Evolutionary conservation across 2,329 filamentous ascomycete genomes (phyloP).

Genomic region (Hymenoscyphus occultus): DNA sequence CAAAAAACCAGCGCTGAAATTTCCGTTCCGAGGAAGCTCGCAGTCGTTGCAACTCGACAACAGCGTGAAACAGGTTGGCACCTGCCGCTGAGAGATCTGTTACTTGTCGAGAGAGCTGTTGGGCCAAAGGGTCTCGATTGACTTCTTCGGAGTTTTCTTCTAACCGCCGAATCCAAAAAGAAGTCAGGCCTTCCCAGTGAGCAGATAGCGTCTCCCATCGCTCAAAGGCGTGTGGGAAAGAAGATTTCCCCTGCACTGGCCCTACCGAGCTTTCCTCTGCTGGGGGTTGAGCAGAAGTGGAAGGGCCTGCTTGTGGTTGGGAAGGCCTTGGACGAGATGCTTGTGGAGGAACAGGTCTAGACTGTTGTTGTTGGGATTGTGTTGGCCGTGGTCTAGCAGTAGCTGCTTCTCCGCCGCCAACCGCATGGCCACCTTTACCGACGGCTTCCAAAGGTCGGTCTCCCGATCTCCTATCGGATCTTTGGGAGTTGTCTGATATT

Average conservation of each 20-base stretch:
- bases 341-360: constrained; percentile 23
- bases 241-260: constrained; percentile 49
- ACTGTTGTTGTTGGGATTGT: constrained; percentile 25
- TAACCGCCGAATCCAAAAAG: constrained; percentile 92
- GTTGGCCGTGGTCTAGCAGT: constrained; percentile 31
- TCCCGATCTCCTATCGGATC: constrained; percentile 31
- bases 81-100: constrained; percentile 96
- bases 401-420: constrained; percentile 30
- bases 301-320: constrained; percentile 14
- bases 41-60: constrained; percentile 90
- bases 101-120: constrained; percentile 89
- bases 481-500: constrained; percentile 35
- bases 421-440: constrained; percentile 28
- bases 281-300: constrained; percentile 14
- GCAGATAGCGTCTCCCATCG: constrained; percentile 96
- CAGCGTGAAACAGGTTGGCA: constrained; percentile 94
- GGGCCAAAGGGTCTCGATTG: constrained; percentile 74
- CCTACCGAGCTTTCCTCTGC: constrained; percentile 15
- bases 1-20: constrained; percentile 98
- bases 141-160: constrained; percentile 89
- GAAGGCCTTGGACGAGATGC: constrained; percentile 17
- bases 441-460: constrained; percentile 28
- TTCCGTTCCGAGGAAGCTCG: constrained; percentile 95
- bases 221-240: constrained; percentile 95
- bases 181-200: constrained; percentile 96